A percentile compares a stretch with the other conserved stretches of the same genome.
Evolutionary conservation across 2,329 filamentous ascomycete genomes (phyloP).

Genomic region (Ophiostoma perfectum): DNA sequence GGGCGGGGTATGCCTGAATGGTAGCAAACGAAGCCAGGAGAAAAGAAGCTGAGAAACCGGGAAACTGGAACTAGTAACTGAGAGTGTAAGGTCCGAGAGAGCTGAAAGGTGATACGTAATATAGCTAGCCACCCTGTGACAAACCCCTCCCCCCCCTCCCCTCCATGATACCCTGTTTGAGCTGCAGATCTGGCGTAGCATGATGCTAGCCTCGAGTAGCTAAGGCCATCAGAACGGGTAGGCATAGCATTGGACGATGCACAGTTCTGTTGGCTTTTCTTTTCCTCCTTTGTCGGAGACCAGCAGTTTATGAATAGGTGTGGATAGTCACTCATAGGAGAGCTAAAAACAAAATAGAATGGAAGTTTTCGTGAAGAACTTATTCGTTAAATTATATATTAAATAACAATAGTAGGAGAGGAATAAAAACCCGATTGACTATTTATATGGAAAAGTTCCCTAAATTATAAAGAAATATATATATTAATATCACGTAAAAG

Average conservation of each 20-base stretch:
- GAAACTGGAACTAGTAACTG: background rate
- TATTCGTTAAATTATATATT: no score
- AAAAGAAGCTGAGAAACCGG: background rate
- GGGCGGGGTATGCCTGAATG: no score
- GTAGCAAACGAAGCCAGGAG: background rate
- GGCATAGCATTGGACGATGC: background rate
- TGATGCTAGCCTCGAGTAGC: constrained; percentile 7
- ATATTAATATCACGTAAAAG: no score
- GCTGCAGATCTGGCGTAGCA: background rate
- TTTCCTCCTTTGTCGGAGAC: background rate
- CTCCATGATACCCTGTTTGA: background rate
- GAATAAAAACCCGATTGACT: no score
- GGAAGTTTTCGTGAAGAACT: no score
- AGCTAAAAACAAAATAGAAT: no score
- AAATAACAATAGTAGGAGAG: no score
- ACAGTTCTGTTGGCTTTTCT: background rate
- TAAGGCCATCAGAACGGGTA: background rate
- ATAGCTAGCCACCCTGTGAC: background rate
- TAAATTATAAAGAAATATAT: no score
- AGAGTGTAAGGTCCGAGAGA: background rate
- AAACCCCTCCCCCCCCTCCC: background rate
- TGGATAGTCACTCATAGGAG: no score
- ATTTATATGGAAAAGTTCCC: no score
- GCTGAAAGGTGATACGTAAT: background rate
- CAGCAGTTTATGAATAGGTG: background rate